These are phyloP conservation scores for Nakataea oryzae DNA, from an alignment of 2,329 filamentous ascomycete species.

Conservation along the genomic window DNA sequence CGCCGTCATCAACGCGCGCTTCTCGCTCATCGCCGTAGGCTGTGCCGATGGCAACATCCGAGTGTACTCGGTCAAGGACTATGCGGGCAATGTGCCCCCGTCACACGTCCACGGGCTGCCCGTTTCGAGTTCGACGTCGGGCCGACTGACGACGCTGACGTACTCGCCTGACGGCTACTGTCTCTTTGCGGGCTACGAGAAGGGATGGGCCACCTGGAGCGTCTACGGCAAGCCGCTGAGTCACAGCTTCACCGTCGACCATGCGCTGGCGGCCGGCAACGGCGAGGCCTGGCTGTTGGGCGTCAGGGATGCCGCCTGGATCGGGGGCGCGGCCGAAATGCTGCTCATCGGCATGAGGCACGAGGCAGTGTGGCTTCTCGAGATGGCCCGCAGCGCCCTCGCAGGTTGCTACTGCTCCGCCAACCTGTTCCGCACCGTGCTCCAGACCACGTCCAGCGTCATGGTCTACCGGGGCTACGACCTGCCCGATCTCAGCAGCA, in stretches of 20 bases:
- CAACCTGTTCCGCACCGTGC: slow-evolving; percentile 78
- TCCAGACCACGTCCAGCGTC: slow-evolving; percentile 79
- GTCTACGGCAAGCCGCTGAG: slow-evolving; percentile 88
- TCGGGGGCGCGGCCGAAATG: slow-evolving; percentile 79
- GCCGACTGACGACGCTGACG: slow-evolving; percentile 59
- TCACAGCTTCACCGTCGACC: slow-evolving; percentile 69
- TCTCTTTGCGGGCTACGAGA: slow-evolving; percentile 84
- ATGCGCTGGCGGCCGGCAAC: slow-evolving; percentile 51
- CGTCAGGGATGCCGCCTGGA: slow-evolving; percentile 70
- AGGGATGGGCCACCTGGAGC: slow-evolving; percentile 94
- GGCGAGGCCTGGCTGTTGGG: slow-evolving; percentile 79
- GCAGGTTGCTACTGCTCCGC: slow-evolving; percentile 85
- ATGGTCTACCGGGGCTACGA: slow-evolving; percentile 94
- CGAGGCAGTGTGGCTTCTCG: slow-evolving; percentile 74
- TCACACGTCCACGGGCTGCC: slow-evolving; percentile 70
- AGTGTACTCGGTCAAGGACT: slow-evolving; percentile 90
- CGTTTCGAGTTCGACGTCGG: slow-evolving; percentile 57
- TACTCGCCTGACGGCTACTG: slow-evolving; percentile 97
- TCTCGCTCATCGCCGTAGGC: slow-evolving; percentile 84
- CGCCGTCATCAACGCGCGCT: slow-evolving; percentile 84
- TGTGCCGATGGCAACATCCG: slow-evolving; percentile 69
- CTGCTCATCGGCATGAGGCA: slow-evolving; percentile 62
- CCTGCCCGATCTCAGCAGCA: slow-evolving; percentile 77
- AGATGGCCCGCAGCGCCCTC: slow-evolving; percentile 90
- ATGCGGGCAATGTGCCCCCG: slow-evolving; percentile 80